Percentiles rank a stretch among this genome's conserved stretches.
These are phyloP conservation scores for Annulohypoxylon nitens DNA, from an alignment of 495 filamentous ascomycete species.

Conservation along the genomic window DNA sequence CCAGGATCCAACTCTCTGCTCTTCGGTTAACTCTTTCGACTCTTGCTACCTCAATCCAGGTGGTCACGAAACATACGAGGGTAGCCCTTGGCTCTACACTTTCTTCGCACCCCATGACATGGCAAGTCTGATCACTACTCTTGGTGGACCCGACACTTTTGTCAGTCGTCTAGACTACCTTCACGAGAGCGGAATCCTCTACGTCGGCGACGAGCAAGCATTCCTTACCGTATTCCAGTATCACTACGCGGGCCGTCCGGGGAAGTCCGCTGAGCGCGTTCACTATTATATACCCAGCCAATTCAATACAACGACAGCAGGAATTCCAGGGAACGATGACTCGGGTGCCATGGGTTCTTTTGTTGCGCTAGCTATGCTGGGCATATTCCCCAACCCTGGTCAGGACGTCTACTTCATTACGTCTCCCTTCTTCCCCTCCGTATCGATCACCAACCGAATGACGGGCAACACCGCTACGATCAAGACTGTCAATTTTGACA, in stretches of 20 bases:
- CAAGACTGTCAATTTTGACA: slow-evolving; percentile 71
- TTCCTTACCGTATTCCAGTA: slow-evolving; percentile 75
- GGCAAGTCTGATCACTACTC: slow-evolving; percentile 66
- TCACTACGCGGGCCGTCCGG: slow-evolving; percentile 75
- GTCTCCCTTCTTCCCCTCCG: slow-evolving; percentile 71
- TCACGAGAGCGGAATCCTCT: slow-evolving; percentile 69
- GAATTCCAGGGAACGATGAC: slow-evolving; percentile 79
- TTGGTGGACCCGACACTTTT: slow-evolving; percentile 70
- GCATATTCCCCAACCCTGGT: slow-evolving; percentile 75
- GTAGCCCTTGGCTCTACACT: slow-evolving; percentile 73
- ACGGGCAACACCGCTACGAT: slow-evolving; percentile 74
- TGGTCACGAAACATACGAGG: slow-evolving; percentile 75
- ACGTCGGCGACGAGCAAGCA: slow-evolving; percentile 75
- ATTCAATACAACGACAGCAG: slow-evolving; percentile 68
- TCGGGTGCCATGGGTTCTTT: slow-evolving; percentile 78
- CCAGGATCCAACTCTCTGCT: slow-evolving; percentile 68
- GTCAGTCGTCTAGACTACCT: slow-evolving; percentile 70
- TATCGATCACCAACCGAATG: slow-evolving; percentile 68
- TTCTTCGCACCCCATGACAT: slow-evolving; percentile 77
- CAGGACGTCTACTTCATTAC: slow-evolving; percentile 78
- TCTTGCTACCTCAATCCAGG: slow-evolving; percentile 70
- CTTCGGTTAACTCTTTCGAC: slow-evolving; percentile 60
- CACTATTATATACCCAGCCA: slow-evolving; percentile 74
- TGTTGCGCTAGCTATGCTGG: slow-evolving; percentile 71
- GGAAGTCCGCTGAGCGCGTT: slow-evolving; percentile 68